These are phyloP conservation scores for Tuber melanosporum DNA, from an alignment of 495 filamentous ascomycete species.

Conservation along the genomic window DNA sequence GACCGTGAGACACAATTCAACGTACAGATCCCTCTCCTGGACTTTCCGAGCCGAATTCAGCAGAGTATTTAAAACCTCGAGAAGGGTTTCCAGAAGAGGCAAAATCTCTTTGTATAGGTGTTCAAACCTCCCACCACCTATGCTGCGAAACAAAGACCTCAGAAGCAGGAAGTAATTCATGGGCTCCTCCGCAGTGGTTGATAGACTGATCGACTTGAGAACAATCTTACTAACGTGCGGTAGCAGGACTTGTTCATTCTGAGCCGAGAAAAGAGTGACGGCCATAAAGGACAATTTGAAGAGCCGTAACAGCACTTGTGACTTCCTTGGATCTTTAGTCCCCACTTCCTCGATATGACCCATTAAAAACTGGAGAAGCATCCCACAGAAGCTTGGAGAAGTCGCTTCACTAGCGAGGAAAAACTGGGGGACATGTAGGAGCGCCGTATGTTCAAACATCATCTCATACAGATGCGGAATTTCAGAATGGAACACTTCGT, in stretches of 20 bases:
- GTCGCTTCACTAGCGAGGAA: slow-evolving; percentile 97
- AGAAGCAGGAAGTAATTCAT: slow-evolving; percentile 98
- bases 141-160: slow-evolving; percentile 87
- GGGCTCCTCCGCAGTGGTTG: slow-evolving; percentile 89
- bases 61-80: slow-evolving; percentile 93
- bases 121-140: slow-evolving; percentile 95
- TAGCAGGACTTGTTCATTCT: slow-evolving; percentile 91
- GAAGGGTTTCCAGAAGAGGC: slow-evolving; percentile 89
- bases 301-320: slow-evolving; percentile 82
- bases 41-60: slow-evolving; percentile 82
- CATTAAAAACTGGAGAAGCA: slow-evolving; percentile 97
- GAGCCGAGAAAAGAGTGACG: slow-evolving; percentile 84
- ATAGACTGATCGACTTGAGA: slow-evolving; percentile 90
- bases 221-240: slow-evolving; percentile 96
- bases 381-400: slow-evolving; percentile 92
- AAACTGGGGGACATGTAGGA: slow-evolving; percentile 94
- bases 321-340: slow-evolving; percentile 79
- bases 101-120: slow-evolving; percentile 96
- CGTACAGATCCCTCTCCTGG: slow-evolving; percentile 87
- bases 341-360: slow-evolving; percentile 90
- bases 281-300: slow-evolving; percentile 99
- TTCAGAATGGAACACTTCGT: slow-evolving; percentile 96
- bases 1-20: slow-evolving; percentile 92
- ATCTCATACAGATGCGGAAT: slow-evolving; percentile 95
- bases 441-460: slow-evolving; percentile 91